phyloP scores from a whole-genome alignment of 2,329 filamentous ascomycete species.

The Diplodia scrobiculata region DNA sequence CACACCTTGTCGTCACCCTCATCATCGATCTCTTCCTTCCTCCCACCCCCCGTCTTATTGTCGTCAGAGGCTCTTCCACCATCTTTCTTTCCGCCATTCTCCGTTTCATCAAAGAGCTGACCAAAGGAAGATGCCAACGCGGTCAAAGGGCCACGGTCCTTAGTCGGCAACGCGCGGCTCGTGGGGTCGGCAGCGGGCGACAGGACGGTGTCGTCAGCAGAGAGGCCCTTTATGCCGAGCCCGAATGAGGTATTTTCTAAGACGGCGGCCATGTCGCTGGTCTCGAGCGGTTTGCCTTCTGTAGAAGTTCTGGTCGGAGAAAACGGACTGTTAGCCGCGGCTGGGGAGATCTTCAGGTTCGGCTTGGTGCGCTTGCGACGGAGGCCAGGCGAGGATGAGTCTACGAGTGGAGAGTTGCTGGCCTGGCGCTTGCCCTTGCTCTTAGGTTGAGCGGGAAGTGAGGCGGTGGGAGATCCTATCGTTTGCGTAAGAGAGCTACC shows the following conservation, averaged over 20 bases:
- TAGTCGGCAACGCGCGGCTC: background rate
- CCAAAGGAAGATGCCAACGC: constrained; percentile 7
- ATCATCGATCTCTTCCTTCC: background rate
- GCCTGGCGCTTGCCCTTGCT: constrained; percentile 22
- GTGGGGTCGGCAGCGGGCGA: background rate
- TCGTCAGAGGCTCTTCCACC: background rate
- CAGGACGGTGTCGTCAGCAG: background rate
- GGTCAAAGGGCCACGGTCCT: background rate
- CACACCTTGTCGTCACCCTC: background rate
- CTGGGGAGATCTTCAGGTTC: constrained; percentile 4
- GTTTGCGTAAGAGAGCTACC: background rate
- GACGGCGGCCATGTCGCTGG: background rate
- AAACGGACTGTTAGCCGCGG: background rate
- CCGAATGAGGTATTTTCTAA: background rate
- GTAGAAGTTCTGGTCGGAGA: background rate
- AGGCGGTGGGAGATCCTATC: background rate
- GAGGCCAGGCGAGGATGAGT: constrained; percentile 7
- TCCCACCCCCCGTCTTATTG: background rate
- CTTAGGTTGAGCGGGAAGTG: background rate
- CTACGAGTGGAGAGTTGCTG: constrained; percentile 12
- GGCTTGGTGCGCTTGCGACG: constrained; percentile 22
- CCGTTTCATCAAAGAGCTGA: background rate
- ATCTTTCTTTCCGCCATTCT: too few species aligned
- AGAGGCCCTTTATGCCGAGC: constrained; percentile 8
- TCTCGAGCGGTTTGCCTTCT: background rate